Conservation (phyloP, 2,329 filamentous ascomycete species). For the Pseudopyrenochaeta lycopersici region DNA sequence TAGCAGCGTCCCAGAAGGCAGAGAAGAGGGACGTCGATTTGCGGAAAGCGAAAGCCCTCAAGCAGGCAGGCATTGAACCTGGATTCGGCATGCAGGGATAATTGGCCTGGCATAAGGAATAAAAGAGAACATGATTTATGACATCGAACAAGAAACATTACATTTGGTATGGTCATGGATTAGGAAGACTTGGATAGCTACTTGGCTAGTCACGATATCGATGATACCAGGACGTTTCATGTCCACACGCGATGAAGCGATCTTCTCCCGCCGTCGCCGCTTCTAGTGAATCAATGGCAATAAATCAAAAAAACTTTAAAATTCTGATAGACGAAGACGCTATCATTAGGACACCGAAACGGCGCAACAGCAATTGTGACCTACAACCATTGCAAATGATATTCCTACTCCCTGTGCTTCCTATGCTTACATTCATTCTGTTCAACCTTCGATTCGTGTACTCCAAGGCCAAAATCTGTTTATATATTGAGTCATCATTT, state of each 20-base stretch:
- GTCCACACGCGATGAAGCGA: conserved; percentile 11
- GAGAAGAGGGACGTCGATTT: conserved; percentile 66
- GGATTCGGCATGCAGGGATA: conserved; percentile 78
- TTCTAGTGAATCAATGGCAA: not conserved
- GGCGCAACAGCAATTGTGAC: too few relatives aligned
- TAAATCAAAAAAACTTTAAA: too few relatives aligned
- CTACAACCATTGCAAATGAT: too few relatives aligned
- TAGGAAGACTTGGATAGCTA: conserved; percentile 10
- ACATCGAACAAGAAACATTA: conserved; percentile 1
- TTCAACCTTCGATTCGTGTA: too few relatives aligned
- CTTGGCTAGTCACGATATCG: conserved; percentile 16
- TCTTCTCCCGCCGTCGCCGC: not conserved
- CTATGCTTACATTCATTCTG: too few relatives aligned
- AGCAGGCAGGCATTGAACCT: conserved; percentile 63
- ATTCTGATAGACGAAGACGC: too few relatives aligned
- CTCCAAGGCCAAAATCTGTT: too few relatives aligned
- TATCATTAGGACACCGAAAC: too few relatives aligned
- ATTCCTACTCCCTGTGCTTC: too few relatives aligned
- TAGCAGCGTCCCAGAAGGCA: conserved; percentile 77
- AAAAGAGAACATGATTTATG: conserved; percentile 11
- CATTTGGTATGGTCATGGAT: conserved; percentile 1
- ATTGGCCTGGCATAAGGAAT: not conserved
- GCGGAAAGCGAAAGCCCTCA: conserved; percentile 72
- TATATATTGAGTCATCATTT: too few relatives aligned
- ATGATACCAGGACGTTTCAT: conserved; percentile 26